A percentile compares a stretch with the other conserved stretches of the same genome.
Evolutionary conservation across 768 basidiomycete species (phyloP).

Genomic region (Boletus huronensis): DNA sequence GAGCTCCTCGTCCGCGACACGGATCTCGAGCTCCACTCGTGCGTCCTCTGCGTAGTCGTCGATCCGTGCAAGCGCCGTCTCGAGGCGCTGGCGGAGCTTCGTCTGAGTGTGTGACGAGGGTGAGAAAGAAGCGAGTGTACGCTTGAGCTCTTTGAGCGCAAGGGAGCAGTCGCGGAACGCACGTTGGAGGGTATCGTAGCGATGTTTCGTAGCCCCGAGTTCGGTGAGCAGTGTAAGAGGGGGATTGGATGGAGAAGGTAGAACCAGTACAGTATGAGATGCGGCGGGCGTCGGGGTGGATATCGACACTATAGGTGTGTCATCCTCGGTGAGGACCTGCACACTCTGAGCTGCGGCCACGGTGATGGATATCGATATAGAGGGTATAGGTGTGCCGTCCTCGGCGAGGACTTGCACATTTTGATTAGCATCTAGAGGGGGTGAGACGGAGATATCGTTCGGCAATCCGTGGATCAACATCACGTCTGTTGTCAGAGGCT

Average conservation of each 20-base stretch:
- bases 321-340: background rate
- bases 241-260: background rate
- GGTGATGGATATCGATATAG: background rate
- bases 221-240: conserved; percentile 42
- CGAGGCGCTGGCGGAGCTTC: conserved; percentile 33
- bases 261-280: background rate
- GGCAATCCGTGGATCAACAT: background rate
- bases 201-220: conserved; percentile 42
- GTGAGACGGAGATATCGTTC: background rate
- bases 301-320: background rate
- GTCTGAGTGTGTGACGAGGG: background rate
- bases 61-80: conserved; percentile 55
- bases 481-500: background rate
- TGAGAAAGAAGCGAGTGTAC: conserved; percentile 11
- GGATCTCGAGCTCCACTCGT: conserved; percentile 80
- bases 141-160: conserved; percentile 57
- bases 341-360: background rate
- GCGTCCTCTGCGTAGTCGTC: conserved; percentile 76
- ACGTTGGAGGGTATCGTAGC: conserved; percentile 60
- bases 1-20: conserved; percentile 67
- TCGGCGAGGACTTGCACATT: background rate
- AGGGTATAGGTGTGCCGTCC: background rate
- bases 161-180: conserved; percentile 69
- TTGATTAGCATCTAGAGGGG: background rate
- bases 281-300: background rate